Percentiles rank a stretch among this genome's conserved stretches.
phyloP scores from a whole-genome alignment of 345 rosid species.

The Hevea brasiliensis region DNA sequence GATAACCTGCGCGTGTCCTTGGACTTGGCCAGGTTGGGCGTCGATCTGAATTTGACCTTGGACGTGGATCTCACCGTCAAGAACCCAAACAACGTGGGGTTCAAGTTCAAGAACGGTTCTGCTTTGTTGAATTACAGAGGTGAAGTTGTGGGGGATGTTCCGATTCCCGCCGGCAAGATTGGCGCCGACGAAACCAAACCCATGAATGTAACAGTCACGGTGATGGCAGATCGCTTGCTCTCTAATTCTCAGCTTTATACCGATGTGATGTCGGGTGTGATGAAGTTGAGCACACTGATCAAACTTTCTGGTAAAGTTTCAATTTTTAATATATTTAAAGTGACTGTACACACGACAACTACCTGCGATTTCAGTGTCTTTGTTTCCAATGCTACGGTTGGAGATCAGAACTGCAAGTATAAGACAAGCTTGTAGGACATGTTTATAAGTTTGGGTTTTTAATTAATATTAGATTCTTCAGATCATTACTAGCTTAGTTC shows the following conservation, averaged over 20 bases:
- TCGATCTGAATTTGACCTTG: slow-evolving; percentile 50
- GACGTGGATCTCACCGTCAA: slow-evolving; percentile 49
- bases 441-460: background rate
- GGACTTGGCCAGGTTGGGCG: slow-evolving; percentile 24
- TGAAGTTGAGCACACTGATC: slow-evolving; percentile 45
- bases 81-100: slow-evolving; percentile 71
- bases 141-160: slow-evolving; percentile 55
- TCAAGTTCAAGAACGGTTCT: slow-evolving; percentile 46
- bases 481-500: background rate
- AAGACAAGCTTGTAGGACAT: slow-evolving; percentile 53
- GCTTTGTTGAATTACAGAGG: slow-evolving; percentile 65
- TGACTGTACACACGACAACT: slow-evolving; percentile 45
- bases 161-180: slow-evolving; percentile 58
- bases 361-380: slow-evolving; percentile 56
- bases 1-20: slow-evolving; percentile 35
- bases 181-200: slow-evolving; percentile 38
- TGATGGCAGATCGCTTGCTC: slow-evolving; percentile 66
- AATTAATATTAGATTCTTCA: too few species aligned
- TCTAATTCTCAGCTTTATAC: slow-evolving; percentile 33
- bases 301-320: slow-evolving; percentile 60
- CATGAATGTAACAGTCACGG: slow-evolving; percentile 57
- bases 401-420: slow-evolving; percentile 54
- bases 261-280: slow-evolving; percentile 38
- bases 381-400: slow-evolving; percentile 43
- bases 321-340: slow-evolving; percentile 43